These are phyloP conservation scores for Schoenoplectus tabernaemontani DNA, from an alignment of 202 grass and related monocot genomes.

Conservation along the genomic window DNA sequence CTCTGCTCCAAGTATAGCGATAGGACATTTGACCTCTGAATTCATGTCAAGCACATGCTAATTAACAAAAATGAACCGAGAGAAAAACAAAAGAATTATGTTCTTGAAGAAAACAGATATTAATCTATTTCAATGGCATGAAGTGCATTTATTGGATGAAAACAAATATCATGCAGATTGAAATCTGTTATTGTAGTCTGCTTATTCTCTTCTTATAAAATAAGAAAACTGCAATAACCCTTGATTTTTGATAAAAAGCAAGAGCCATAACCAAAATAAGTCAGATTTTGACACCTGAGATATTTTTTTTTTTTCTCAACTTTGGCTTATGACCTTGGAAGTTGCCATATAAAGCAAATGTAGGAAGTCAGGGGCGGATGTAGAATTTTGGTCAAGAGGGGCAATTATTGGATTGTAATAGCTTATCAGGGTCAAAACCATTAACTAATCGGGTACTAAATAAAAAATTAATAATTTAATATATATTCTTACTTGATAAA, in stretches of 20 bases:
- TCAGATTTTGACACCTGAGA: not conserved
- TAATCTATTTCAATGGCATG: not conserved
- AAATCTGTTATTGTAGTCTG: not conserved
- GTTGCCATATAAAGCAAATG: not conserved
- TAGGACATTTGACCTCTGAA: constrained; percentile 47
- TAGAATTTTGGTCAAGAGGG: no score
- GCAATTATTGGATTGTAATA: no score
- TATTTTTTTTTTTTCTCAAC: not conserved
- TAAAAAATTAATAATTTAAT: no score
- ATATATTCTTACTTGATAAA: no score
- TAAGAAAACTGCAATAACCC: not conserved
- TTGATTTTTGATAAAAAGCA: not conserved
- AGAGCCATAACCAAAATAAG: not conserved
- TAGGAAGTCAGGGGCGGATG: no score
- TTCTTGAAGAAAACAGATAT: not conserved
- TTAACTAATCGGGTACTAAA: no score
- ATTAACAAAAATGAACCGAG: not conserved
- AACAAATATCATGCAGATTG: not conserved
- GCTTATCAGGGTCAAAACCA: no score
- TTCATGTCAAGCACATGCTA: not conserved
- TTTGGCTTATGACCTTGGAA: not conserved
- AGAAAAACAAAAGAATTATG: not conserved
- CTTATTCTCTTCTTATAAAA: not conserved
- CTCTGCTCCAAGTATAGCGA: constrained; percentile 68
- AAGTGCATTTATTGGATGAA: not conserved